Evolutionary conservation across 139 green algal genomes (phyloP).

Genomic region (Mesostigma viride): DNA sequence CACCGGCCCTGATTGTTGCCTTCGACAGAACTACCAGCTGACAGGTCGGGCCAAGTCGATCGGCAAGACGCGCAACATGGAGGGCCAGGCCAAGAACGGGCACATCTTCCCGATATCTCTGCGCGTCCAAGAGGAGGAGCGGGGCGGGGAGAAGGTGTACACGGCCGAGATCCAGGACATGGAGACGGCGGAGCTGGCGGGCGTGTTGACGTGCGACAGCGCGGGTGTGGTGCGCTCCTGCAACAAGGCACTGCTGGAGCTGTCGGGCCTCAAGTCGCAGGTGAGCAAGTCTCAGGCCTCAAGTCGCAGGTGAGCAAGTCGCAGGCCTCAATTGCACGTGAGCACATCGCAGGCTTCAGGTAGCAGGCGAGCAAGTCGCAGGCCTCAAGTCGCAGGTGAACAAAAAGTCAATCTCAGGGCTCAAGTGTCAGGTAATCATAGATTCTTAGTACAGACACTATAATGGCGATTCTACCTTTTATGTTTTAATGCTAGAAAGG

Average conservation of each 20-base stretch:
- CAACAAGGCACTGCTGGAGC: not conserved
- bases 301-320: too few species aligned
- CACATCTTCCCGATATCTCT: not conserved
- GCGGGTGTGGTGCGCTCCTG: not conserved
- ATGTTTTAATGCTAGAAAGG: too few species aligned
- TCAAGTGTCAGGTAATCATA: too few species aligned
- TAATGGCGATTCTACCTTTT: too few species aligned
- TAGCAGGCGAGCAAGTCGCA: too few species aligned
- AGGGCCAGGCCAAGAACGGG: not conserved
- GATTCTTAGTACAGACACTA: too few species aligned
- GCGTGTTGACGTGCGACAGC: not conserved
- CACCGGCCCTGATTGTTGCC: too few species aligned
- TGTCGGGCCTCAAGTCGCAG: not conserved
- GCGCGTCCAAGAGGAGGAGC: not conserved
- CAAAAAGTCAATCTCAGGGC: too few species aligned
- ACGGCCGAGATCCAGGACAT: not conserved
- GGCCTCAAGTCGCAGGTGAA: too few species aligned
- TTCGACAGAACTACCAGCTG: not conserved
- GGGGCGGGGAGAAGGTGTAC: not conserved
- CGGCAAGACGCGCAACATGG: not conserved
- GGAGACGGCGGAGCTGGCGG: not conserved
- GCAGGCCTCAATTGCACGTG: too few species aligned
- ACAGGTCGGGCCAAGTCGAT: not conserved
- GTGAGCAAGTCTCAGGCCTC: too few species aligned
- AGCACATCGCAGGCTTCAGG: too few species aligned